phyloP scores from a whole-genome alignment of 2,329 filamentous ascomycete species.

The Ustilaginoidea virens region DNA sequence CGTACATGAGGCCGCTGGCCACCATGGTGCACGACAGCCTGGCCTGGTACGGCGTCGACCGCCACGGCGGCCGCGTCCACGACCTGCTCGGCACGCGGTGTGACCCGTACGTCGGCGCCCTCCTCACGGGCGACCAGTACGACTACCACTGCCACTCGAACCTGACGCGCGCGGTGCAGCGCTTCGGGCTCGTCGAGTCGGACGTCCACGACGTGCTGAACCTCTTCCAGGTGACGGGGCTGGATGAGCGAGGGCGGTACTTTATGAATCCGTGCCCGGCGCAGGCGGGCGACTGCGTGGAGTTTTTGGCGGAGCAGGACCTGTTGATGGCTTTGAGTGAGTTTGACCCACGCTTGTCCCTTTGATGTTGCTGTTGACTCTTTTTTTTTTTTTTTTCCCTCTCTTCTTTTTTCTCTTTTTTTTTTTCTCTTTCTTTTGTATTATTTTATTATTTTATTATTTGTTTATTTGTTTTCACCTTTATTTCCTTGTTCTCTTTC shows the following conservation, averaged over 20 bases:
- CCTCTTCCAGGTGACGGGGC: slow-evolving; percentile 69
- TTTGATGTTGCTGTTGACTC: background rate
- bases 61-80: slow-evolving; percentile 53
- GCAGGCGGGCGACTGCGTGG: slow-evolving; percentile 41
- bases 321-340: slow-evolving; percentile 44
- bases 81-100: slow-evolving; percentile 72
- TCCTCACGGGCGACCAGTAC: slow-evolving; percentile 56
- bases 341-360: slow-evolving; percentile 6
- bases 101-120: slow-evolving; percentile 67
- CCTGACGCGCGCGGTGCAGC: slow-evolving; percentile 54
- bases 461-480: no score
- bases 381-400: no score
- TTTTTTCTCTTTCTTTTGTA: no score
- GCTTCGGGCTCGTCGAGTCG: slow-evolving; percentile 51
- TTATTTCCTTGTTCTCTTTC: no score
- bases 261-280: slow-evolving; percentile 57
- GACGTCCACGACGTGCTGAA: slow-evolving; percentile 81
- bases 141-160: slow-evolving; percentile 81
- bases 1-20: slow-evolving; percentile 59
- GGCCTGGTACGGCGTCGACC: slow-evolving; percentile 41
- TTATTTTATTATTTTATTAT: no score
- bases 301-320: slow-evolving; percentile 71
- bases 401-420: no score
- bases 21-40: slow-evolving; percentile 59
- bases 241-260: slow-evolving; percentile 57